Evolutionary conservation across 164 flowering plant species (phyloP).

Genomic region (Protea cynaroides): DNA sequence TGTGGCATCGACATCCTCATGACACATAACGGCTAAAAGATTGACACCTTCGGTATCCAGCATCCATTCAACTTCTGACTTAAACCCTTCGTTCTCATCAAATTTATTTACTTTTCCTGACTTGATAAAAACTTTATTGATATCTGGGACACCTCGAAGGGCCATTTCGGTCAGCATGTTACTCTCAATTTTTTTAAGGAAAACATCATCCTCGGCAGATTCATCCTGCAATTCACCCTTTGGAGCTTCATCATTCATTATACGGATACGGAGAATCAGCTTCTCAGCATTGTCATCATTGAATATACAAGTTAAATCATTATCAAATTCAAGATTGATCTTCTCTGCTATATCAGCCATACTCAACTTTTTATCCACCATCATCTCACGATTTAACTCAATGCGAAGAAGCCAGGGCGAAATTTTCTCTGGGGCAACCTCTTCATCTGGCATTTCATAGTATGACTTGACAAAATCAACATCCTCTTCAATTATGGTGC

Average conservation of each 20-base stretch:
- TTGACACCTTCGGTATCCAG: conserved; percentile 98
- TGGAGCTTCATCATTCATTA: conserved; percentile 97
- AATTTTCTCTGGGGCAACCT: conserved; percentile 85
- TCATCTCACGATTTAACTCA: conserved; percentile 97
- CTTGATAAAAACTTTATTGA: conserved; percentile 92
- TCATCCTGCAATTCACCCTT: conserved; percentile 87
- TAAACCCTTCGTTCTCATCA: conserved; percentile 80
- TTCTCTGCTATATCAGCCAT: conserved; percentile 98
- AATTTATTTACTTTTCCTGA: conserved; percentile 64
- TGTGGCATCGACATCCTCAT: conserved; percentile 89
- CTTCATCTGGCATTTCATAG: conserved; percentile 99
- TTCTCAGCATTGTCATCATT: conserved; percentile 99
- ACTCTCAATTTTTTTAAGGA: conserved; percentile 91
- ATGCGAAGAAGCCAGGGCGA: conserved; percentile 98
- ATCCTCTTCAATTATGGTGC: conserved; percentile 93
- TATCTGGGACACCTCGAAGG: conserved; percentile 93
- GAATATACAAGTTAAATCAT: conserved; percentile 88
- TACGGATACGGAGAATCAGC: conserved; percentile 89
- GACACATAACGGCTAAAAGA: conserved; percentile 90
- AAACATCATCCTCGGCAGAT: conserved; percentile 99
- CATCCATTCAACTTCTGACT: conserved; percentile 92
- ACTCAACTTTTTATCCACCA: conserved; percentile 97
- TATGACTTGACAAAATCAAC: conserved; percentile 92
- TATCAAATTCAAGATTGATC: conserved; percentile 91
- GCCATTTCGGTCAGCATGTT: conserved; percentile 99